phyloP scores from a whole-genome alignment of 768 basidiomycete species.

The Suillus cothurnatus region DNA sequence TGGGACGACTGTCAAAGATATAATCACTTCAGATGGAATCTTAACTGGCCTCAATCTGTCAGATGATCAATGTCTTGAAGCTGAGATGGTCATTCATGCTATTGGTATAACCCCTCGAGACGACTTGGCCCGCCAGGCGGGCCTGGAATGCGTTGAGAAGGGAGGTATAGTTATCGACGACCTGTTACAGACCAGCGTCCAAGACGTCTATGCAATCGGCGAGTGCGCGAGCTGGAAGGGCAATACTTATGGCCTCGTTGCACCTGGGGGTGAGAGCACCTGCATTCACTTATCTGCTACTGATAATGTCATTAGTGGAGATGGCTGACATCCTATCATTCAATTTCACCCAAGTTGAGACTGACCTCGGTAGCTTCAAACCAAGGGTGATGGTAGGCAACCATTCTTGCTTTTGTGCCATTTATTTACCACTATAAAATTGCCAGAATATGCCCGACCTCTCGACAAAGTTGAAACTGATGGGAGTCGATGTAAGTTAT shows the following conservation, averaged over 20 bases:
- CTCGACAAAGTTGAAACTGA: constrained; percentile 65
- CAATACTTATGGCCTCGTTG: constrained; percentile 74
- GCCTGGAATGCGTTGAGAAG: constrained; percentile 48
- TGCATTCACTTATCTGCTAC: not conserved
- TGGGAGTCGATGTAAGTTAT: constrained; percentile 53
- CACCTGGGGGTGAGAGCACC: constrained; percentile 53
- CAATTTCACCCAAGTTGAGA: constrained; percentile 63
- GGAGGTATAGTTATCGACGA: constrained; percentile 66
- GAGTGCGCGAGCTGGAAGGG: constrained; percentile 74
- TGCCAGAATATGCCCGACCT: constrained; percentile 59
- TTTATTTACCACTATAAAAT: constrained; percentile 5
- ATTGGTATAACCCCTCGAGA: constrained; percentile 75
- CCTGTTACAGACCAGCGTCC: constrained; percentile 53
- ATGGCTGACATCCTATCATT: constrained; percentile 78
- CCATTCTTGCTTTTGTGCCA: not conserved
- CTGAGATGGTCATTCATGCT: constrained; percentile 64
- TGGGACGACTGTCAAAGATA: constrained; percentile 37
- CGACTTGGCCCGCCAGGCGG: constrained; percentile 57
- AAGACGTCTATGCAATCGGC: constrained; percentile 71
- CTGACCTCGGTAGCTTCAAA: constrained; percentile 40
- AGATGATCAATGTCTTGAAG: constrained; percentile 46
- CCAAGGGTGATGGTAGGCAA: constrained; percentile 45
- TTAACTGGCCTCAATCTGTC: constrained; percentile 54
- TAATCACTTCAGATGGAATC: constrained; percentile 38
- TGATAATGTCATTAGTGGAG: constrained; percentile 41